Percentiles rank a stretch among this genome's conserved stretches.
phyloP scores from a whole-genome alignment of 2,329 filamentous ascomycete genomes.

The Beauveria bassiana region DNA sequence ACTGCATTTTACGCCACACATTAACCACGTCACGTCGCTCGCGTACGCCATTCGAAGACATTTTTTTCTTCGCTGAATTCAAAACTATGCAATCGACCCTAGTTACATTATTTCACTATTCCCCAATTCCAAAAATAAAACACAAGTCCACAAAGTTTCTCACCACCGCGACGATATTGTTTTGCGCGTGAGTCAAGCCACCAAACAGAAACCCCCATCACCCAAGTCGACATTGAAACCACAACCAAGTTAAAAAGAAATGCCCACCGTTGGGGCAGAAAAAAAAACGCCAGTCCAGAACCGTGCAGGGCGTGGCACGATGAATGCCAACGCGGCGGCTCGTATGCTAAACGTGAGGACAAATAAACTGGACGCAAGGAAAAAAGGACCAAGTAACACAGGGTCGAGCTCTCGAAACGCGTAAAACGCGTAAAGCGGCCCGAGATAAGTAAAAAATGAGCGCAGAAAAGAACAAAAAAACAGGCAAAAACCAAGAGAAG shows the following conservation, averaged over 20 bases:
- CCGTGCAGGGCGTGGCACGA: neutral
- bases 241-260: neutral
- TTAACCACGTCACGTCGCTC: neutral
- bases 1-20: neutral
- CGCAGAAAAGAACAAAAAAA: neutral
- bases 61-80: neutral
- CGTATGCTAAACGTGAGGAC: slow-evolving; percentile 13
- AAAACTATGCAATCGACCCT: slow-evolving; percentile 5
- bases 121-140: neutral
- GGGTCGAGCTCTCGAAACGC: too few relatives aligned
- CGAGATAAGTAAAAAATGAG: neutral
- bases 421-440: neutral
- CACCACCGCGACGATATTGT: neutral
- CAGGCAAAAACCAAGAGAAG: neutral
- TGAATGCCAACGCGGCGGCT: slow-evolving; percentile 1
- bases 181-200: neutral
- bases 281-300: slow-evolving; percentile 10
- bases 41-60: neutral
- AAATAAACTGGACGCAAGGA: neutral
- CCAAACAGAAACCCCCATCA: neutral
- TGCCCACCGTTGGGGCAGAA: neutral
- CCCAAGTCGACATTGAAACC: neutral
- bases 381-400: neutral
- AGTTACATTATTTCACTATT: slow-evolving; percentile 1
- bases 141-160: neutral